These are phyloP conservation scores for Coelastrella sp. DNA, from an alignment of 139 green algal genomes.

Conservation along the genomic window DNA sequence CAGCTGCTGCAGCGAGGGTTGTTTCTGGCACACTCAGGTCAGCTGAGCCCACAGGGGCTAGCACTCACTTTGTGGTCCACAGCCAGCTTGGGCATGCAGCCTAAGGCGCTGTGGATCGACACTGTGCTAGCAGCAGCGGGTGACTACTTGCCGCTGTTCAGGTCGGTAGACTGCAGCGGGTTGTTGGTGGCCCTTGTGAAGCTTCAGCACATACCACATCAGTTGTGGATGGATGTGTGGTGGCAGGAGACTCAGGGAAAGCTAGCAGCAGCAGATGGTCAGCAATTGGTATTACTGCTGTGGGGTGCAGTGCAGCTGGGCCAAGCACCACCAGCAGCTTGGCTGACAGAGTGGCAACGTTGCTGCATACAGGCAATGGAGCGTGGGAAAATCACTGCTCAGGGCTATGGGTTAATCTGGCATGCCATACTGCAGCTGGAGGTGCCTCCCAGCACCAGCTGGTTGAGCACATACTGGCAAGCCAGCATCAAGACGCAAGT, in stretches of 20 bases:
- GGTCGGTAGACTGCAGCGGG: not conserved
- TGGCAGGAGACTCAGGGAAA: not conserved
- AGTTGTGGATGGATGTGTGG: constrained; percentile 27
- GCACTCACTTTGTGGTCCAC: constrained; percentile 9
- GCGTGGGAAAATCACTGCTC: not conserved
- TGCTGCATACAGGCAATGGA: not conserved
- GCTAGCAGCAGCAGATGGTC: not conserved
- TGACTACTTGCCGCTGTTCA: constrained; percentile 40
- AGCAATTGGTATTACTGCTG: constrained; percentile 45
- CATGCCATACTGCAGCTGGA: constrained; percentile 27
- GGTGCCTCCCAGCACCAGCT: not conserved
- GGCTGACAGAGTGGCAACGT: constrained; percentile 12
- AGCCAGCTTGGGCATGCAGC: not conserved
- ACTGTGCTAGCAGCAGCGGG: constrained; percentile 10
- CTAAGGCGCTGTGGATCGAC: not conserved
- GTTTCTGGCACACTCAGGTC: not conserved
- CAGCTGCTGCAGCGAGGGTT: not conserved
- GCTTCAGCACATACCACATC: constrained; percentile 39
- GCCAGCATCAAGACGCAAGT: not conserved
- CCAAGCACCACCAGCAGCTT: constrained; percentile 31
- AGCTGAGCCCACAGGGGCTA: constrained; percentile 41
- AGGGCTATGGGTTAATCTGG: constrained; percentile 29
- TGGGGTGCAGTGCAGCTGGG: constrained; percentile 35
- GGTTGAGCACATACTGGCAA: constrained; percentile 12
- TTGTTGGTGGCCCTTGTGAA: constrained; percentile 9